Evolutionary conservation across 1,139 yeast species (phyloP).

Genomic region (Debaryomyces udenii): DNA sequence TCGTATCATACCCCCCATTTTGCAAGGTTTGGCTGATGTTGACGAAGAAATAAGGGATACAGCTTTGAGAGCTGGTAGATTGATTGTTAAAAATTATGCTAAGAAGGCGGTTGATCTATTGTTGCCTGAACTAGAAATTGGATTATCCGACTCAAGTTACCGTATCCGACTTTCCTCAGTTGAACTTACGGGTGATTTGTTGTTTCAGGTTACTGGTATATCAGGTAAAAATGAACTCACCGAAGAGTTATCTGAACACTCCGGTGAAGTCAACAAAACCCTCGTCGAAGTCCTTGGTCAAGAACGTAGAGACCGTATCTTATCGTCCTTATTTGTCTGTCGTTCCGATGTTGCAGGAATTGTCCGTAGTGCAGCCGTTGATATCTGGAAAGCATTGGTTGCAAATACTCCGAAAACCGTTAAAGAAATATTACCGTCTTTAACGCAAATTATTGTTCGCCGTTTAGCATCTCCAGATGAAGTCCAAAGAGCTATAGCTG

Average conservation of each 20-base stretch:
- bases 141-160: slow-evolving; percentile 79
- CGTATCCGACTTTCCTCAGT: slow-evolving; percentile 93
- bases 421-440: slow-evolving; percentile 85
- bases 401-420: slow-evolving; percentile 96
- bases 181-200: slow-evolving; percentile 93
- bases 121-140: slow-evolving; percentile 90
- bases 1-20: slow-evolving; percentile 84
- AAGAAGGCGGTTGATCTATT: slow-evolving; percentile 89
- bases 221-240: slow-evolving; percentile 66
- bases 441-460: slow-evolving; percentile 78
- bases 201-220: slow-evolving; percentile 94
- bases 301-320: slow-evolving; percentile 84
- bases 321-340: slow-evolving; percentile 85
- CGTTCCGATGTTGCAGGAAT: slow-evolving; percentile 89
- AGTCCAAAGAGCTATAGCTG: slow-evolving; percentile 83
- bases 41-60: slow-evolving; percentile 88
- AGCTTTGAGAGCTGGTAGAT: slow-evolving; percentile 89
- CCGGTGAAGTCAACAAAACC: slow-evolving; percentile 64
- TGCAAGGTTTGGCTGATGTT: slow-evolving; percentile 87
- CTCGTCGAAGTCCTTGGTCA: slow-evolving; percentile 81
- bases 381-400: slow-evolving; percentile 96
- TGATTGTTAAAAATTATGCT: slow-evolving; percentile 90
- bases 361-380: slow-evolving; percentile 90
- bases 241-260: slow-evolving; percentile 61
- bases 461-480: slow-evolving; percentile 81